These are phyloP conservation scores for Mortierella antarctica DNA, from an alignment of 192 early-diverging fungal species.

Conservation along the genomic window DNA sequence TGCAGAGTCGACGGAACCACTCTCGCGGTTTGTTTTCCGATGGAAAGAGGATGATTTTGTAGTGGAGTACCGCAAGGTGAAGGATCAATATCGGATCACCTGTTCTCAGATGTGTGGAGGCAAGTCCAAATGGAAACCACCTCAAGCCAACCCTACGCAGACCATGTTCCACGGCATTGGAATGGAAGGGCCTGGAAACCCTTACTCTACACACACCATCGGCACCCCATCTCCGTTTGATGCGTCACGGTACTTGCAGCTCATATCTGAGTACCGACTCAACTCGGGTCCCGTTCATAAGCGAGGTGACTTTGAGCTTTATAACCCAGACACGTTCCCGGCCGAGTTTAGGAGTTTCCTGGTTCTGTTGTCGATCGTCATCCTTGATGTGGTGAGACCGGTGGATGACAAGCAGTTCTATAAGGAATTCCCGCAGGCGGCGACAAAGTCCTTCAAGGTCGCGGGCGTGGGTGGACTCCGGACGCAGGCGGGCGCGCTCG, in stretches of 20 bases:
- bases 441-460: neutral
- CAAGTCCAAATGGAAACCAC: constrained; percentile 35
- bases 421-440: constrained; percentile 20
- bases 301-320: constrained; percentile 37
- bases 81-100: constrained; percentile 47
- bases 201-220: neutral
- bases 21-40: constrained; percentile 45
- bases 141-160: constrained; percentile 13
- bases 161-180: constrained; percentile 35
- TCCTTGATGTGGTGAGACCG: constrained; percentile 37
- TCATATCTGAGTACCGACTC: constrained; percentile 40
- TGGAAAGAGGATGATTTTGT: constrained; percentile 52
- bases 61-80: constrained; percentile 41
- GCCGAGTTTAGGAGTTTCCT: constrained; percentile 33
- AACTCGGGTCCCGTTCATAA: constrained; percentile 46
- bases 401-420: constrained; percentile 33
- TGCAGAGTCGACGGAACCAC: constrained; percentile 21
- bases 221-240: constrained; percentile 39
- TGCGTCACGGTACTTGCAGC: constrained; percentile 30
- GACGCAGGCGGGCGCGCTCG: neutral
- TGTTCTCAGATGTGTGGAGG: constrained; percentile 49
- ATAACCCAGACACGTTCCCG: constrained; percentile 49
- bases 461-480: constrained; percentile 9
- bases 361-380: constrained; percentile 20
- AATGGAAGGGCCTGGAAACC: constrained; percentile 20